phyloP scores from a whole-genome alignment of 179 eudicot genomes.

The Silene vulgaris region DNA sequence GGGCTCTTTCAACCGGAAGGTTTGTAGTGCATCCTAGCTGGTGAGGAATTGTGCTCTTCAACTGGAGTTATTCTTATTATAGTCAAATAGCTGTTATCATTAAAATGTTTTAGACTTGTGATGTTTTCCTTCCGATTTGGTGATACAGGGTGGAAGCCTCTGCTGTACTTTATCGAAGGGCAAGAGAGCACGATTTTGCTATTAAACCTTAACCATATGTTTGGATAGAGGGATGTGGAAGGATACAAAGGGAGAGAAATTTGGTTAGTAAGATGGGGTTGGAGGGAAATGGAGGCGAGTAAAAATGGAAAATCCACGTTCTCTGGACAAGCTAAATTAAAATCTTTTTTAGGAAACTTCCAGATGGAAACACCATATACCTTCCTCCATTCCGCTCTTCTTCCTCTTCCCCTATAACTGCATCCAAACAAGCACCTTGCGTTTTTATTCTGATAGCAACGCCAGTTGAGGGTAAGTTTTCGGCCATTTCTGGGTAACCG shows the following conservation, averaged over 20 bases:
- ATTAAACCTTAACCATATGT: constrained; percentile 44
- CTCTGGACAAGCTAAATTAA: not conserved
- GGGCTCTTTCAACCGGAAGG: constrained; percentile 88
- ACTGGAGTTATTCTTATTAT: constrained; percentile 6
- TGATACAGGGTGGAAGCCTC: constrained; percentile 97
- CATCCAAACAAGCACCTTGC: not conserved
- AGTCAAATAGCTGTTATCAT: not conserved
- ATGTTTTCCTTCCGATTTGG: constrained; percentile 7
- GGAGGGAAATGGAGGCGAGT: not conserved
- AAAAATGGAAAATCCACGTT: not conserved
- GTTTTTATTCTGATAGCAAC: too few relatives aligned
- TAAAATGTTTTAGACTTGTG: constrained; percentile 11
- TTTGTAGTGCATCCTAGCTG: constrained; percentile 95
- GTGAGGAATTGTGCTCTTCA: constrained; percentile 38
- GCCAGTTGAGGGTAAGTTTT: not conserved
- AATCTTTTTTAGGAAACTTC: too few relatives aligned
- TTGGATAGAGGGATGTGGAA: not conserved
- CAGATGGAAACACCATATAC: not conserved
- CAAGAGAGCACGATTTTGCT: constrained; percentile 84
- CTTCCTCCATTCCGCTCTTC: not conserved
- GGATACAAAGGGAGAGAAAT: not conserved
- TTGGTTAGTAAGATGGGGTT: not conserved
- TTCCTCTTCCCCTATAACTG: not conserved
- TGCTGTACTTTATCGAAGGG: constrained; percentile 90
- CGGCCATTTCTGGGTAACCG: not conserved